Evolutionary conservation across 768 basidiomycete genomes (phyloP), one percentile per base, ranked within the genome.

Genomic region (Lactarius indigo): DNA sequence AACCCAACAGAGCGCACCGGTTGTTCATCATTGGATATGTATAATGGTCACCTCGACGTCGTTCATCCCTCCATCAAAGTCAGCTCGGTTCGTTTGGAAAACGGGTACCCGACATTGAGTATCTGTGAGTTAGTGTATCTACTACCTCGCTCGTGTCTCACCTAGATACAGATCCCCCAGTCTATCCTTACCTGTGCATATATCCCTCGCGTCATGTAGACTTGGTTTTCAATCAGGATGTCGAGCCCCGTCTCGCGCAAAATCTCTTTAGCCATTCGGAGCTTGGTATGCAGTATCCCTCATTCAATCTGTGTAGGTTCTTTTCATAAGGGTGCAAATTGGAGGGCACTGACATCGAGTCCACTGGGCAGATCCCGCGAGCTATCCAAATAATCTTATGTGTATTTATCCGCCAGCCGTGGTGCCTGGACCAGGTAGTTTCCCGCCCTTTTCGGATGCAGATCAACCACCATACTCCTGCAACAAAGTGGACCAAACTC

Each of bases 161-260:
- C 33, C 35, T 41, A 7, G 13, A 54, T 52, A 4, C 57, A 73
- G 72, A 73, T 63, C 61, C 66, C 31, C 57, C 52, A 18, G 61
- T 67, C 30, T 67, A 63, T 44, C 66, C 66, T 30, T 63, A 54
- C 41, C 41, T 67, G 3, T 57, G 44, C 23, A 57, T 61, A 28
- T 47, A 59, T 67, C 47, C 57, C 39, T 47, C 56, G 18, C 52
- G 7, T 9, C 50, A 26, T 20, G 52, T 18, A 10, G 62, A 44
- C 18, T 4, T 23, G 9, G 57, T 7, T 30, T 31, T 39, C 8
- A 54, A 5, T 6, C 62, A 60, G 33, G 61, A 52, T 39, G 54
- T 61, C 44, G 59, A 44, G 28, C 76, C 63, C 39, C 74, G 44
- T 70, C 59, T 61, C 61, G 69, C 72, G 56, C 64, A 75, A 17